These are phyloP conservation scores for Rhazya stricta DNA, from an alignment of 257 asterid genomes.

Conservation along the genomic window DNA sequence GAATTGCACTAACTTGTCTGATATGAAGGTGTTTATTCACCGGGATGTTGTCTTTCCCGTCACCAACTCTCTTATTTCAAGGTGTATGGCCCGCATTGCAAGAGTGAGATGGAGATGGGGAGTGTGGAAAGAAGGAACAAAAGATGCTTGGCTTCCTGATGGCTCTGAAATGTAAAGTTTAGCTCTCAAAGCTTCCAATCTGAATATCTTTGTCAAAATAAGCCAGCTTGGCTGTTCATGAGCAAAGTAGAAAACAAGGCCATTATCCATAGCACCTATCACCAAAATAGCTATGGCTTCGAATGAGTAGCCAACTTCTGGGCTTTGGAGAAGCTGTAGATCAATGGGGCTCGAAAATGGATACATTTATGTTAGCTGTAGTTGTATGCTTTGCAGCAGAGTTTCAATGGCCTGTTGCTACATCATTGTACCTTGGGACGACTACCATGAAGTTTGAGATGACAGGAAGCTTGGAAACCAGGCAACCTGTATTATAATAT, in stretches of 20 bases:
- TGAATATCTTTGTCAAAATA: neutral
- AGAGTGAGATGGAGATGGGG: conserved; percentile 83
- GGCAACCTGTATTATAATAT: neutral
- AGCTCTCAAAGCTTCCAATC: conserved; percentile 1
- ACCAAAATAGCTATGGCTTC: neutral
- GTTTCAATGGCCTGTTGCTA: too few species aligned
- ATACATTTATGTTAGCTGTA: neutral
- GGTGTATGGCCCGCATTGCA: conserved; percentile 42
- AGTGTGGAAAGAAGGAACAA: conserved; percentile 67
- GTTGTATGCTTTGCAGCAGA: neutral
- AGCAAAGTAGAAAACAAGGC: neutral
- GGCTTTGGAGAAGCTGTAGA: neutral
- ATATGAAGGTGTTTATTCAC: conserved; percentile 47
- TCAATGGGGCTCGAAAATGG: neutral
- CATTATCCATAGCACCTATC: too few species aligned
- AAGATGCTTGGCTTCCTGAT: conserved; percentile 56
- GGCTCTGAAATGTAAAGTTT: neutral
- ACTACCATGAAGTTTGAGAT: neutral
- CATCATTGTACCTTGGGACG: neutral
- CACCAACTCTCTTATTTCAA: conserved; percentile 47
- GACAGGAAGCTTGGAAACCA: neutral
- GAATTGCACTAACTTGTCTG: conserved; percentile 38
- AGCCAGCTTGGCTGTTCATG: neutral
- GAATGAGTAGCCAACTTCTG: neutral
- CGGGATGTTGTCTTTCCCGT: conserved; percentile 55